Percentiles rank a stretch among this genome's conserved stretches.
Evolutionary conservation across 257 asterid genomes (phyloP).

Genomic region (Henckelia pumila): DNA sequence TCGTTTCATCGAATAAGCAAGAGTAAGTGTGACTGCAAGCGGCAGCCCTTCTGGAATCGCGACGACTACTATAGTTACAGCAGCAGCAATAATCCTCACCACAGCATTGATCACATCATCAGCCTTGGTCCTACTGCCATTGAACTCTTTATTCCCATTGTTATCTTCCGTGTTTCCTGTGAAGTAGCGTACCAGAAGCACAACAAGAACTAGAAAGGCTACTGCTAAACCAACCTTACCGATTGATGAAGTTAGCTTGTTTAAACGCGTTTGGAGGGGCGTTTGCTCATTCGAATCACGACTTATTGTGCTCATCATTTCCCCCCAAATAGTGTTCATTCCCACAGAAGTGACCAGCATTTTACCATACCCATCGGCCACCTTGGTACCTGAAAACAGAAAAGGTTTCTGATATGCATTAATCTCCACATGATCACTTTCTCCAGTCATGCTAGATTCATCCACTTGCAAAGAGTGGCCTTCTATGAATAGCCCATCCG

Average conservation of each 20-base stretch:
- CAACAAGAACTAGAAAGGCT: slow-evolving; percentile 39
- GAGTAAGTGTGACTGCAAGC: slow-evolving; percentile 43
- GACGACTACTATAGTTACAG: slow-evolving; percentile 44
- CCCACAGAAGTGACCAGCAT: slow-evolving; percentile 38
- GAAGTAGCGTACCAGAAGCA: slow-evolving; percentile 35
- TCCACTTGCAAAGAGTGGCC: slow-evolving; percentile 43
- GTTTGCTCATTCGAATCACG: slow-evolving; percentile 33
- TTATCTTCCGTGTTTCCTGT: slow-evolving; percentile 36
- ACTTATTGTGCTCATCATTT: slow-evolving; percentile 35
- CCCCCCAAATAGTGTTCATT: slow-evolving; percentile 35
- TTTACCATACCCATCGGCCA: slow-evolving; percentile 35
- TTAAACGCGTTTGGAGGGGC: slow-evolving; percentile 39
- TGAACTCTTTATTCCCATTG: slow-evolving; percentile 28
- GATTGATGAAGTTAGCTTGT: slow-evolving; percentile 38
- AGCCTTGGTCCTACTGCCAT: slow-evolving; percentile 22
- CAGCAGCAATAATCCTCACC: slow-evolving; percentile 36
- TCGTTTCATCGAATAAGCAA: slow-evolving; percentile 40
- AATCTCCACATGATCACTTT: slow-evolving; percentile 34
- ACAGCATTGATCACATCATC: slow-evolving; percentile 34
- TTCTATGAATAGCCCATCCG: slow-evolving; percentile 41
- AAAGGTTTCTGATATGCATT: slow-evolving; percentile 21
- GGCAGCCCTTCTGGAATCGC: slow-evolving; percentile 51
- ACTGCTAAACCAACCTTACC: slow-evolving; percentile 42
- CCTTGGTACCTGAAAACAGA: slow-evolving; percentile 36
- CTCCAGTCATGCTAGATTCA: slow-evolving; percentile 42